Base-by-base conservation (phyloP, 805 yeast species). In the Metschnikowia amazonensis region DNA sequence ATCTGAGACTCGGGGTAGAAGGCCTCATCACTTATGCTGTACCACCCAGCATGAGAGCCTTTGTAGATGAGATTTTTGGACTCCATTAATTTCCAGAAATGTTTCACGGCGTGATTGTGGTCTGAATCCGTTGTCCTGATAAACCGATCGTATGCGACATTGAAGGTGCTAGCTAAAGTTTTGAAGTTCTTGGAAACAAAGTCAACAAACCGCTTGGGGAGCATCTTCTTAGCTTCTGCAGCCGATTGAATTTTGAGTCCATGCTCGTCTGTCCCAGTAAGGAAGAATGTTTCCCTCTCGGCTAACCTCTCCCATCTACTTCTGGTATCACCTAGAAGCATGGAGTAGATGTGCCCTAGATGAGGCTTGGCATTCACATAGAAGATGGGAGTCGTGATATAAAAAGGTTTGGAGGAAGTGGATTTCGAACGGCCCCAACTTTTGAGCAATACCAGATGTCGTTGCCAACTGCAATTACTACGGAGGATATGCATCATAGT, bases 191-290 rank as follows among this genome's bases (percentile, higher is more conserved):
- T 59, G 1, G 88, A 78, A 2, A 88, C 75, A 11, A 65, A 65
- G 60, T 92, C 96, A 18, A 89, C 95, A 56, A 90, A 85, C 36
- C 63, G 59, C 57, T 83, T 75, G 1, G 97, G 73, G 1, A 67
- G 66, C n/a, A 63, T 60, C 0, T 74, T 72, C 5, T 59, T 58
- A 10, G 72, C 74, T 46, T 70, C 71, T 0, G 97, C 95, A 0
- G 95, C 97, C n/a, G 78, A 72, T 56, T 88, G 95, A 25, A 92
- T 92, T 69, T 94, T 94, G 44, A 89, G 67, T 0, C 99, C 99
- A 63, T 94, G 99, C 64, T 94, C 99, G 63, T 94, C 99, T 0
- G 97, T 90, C 0, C 99, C 99, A 0, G 98, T 94, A 5, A 87
- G 78, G 58, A 90, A 76, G 48, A 68, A 76, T 1, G 82, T 65